Base-by-base conservation (phyloP, 2,329 filamentous ascomycete genomes). In the Neonectria magnoliae region DNA sequence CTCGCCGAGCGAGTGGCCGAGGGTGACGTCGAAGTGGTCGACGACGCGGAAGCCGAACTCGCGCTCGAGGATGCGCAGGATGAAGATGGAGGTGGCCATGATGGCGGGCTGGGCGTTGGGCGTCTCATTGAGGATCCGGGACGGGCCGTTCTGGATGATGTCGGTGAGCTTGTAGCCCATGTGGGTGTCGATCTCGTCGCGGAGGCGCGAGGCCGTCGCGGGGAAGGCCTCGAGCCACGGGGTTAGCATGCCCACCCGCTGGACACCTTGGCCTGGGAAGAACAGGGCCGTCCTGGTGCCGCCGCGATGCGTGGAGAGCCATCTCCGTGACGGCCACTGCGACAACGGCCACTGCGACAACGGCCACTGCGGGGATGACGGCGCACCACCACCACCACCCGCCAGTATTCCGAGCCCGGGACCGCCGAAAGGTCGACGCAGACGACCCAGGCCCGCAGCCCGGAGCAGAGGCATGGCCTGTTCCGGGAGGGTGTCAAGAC, bases 31-130 rank as follows among this genome's bases (percentile, higher is more conserved):
- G 47, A 94, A 90, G 64, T 90, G 85, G 60, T 92, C 87, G 9
- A 83, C 80, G 7, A 90, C 87, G 62, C 87, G 84, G 81, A 98
- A 97, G 44, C 87, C 89, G 76, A 95, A 98, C 70, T 97, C 93
- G 66, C 87, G 83, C 81, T 98, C 93, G 68, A 98, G 85, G 65
- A 98, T 90, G 60, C 93, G 91, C 59, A 98, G 85, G 75, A 98
- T 97, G 64, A 97, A 87, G 75, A 98, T 90, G 29, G 93, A 97
- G 4, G 93, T 96, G 14, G 94, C 93, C 93, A 98, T 97, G 79
- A 98, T 97, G 73, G 95, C 94, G 1, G 95, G 95, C 79, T 98
- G 95, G 4, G 95, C 92, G 76, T 97, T 94, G 69, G 92, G 88
- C 5, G 95, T 98, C 62, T 88, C 87, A 44, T 93, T 97, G 60